Conservation (phyloP, 108 stramenopile genomes). For the Skeletonema tropicum region DNA sequence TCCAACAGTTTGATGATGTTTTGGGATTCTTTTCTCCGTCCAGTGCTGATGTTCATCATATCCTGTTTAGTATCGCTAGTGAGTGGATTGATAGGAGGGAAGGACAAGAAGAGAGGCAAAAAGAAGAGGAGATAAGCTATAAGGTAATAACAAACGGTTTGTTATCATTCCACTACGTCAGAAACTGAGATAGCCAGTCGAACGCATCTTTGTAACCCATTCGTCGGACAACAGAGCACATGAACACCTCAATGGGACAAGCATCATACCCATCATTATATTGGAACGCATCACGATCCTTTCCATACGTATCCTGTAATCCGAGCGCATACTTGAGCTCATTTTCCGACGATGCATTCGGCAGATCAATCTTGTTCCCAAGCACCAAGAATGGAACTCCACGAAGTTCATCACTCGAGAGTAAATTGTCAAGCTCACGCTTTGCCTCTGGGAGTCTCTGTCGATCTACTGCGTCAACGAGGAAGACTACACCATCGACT, state of each 20-base stretch:
- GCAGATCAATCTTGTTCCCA: slow-evolving; percentile 90
- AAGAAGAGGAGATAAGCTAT: slow-evolving; percentile 10
- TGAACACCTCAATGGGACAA: slow-evolving; percentile 83
- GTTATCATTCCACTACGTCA: slow-evolving; percentile 28
- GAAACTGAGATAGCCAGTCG: slow-evolving; percentile 82
- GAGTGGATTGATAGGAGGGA: slow-evolving; percentile 9
- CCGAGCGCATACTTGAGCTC: slow-evolving; percentile 83
- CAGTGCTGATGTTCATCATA: slow-evolving; percentile 20
- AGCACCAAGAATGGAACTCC: slow-evolving; percentile 86
- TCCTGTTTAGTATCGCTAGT: slow-evolving; percentile 16
- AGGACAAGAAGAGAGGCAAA: slow-evolving; percentile 7
- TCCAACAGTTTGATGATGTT: slow-evolving; percentile 32
- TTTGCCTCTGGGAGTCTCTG: slow-evolving; percentile 91
- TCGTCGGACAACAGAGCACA: slow-evolving; percentile 86
- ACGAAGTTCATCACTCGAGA: slow-evolving; percentile 70
- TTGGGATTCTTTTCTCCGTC: slow-evolving; percentile 19
- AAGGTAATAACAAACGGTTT: neutral
- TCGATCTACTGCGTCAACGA: slow-evolving; percentile 78
- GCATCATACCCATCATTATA: slow-evolving; percentile 47
- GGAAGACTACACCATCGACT: slow-evolving; percentile 88
- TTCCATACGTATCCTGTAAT: slow-evolving; percentile 84
- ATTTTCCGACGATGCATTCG: slow-evolving; percentile 72
- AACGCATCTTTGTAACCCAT: slow-evolving; percentile 90
- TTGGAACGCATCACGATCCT: slow-evolving; percentile 50
- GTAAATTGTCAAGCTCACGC: slow-evolving; percentile 77